Evolutionary conservation across 371 early-diverging fungal species (phyloP).

Genomic region (Rhizopus stolonifer): DNA sequence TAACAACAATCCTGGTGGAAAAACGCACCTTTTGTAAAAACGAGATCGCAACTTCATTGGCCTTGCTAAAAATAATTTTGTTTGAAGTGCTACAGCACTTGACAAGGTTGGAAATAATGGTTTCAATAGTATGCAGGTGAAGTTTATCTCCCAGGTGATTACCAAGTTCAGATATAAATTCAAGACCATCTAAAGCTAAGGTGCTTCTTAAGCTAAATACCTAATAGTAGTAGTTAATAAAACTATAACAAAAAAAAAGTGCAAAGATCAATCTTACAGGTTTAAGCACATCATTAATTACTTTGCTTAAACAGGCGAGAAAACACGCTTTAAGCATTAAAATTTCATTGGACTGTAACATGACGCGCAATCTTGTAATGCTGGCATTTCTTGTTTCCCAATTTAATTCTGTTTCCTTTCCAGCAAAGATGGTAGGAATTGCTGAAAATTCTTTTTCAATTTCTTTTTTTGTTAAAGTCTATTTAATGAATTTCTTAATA

Average conservation of each 20-base stretch:
- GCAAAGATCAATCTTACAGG: no score
- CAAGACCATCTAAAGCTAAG: constrained; percentile 25
- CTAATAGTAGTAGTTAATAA: constrained; percentile 13
- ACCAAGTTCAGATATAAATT: constrained; percentile 24
- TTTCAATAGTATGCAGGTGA: constrained; percentile 26
- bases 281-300: constrained; percentile 10
- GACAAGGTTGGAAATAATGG: constrained; percentile 24
- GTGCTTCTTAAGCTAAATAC: constrained; percentile 35
- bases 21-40: constrained; percentile 26
- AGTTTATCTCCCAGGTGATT: constrained; percentile 18
- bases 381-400: constrained; percentile 17
- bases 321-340: neutral
- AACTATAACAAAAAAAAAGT: no score
- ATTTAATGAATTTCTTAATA: no score
- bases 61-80: constrained; percentile 15
- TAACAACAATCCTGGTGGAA: constrained; percentile 19
- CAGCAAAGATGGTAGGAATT: constrained; percentile 10
- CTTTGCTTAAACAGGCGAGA: constrained; percentile 4
- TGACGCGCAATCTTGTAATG: neutral
- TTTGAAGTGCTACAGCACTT: constrained; percentile 30
- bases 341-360: constrained; percentile 1
- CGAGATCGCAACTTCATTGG: constrained; percentile 16
- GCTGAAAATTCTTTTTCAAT: constrained; percentile 17
- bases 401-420: constrained; percentile 21
- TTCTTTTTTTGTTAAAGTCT: constrained; percentile 1